Base-by-base conservation (phyloP, 805 yeast genomes). In the Candida nemodendra region DNA sequence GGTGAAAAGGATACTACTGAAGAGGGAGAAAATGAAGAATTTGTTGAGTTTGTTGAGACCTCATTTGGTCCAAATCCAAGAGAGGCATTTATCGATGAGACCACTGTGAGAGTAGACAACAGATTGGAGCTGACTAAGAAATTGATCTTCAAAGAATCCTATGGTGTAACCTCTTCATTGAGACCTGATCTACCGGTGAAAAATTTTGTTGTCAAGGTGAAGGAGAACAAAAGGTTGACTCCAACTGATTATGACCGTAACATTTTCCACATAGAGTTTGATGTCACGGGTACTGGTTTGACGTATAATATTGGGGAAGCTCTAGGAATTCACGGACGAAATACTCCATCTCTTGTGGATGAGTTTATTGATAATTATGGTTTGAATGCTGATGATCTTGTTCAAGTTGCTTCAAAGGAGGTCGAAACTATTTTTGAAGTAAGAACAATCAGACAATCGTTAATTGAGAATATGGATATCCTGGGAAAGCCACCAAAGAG, bases 251-350 rank as follows among this genome's bases (percentile, higher is more conserved):
- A 91, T 65, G 87, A 86, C 45, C 86, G 98, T 69, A 85, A 91
- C 66, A 90, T 91, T 54, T 91, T 91, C 87, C 96, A 91, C 59
- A 84, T 91, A 51, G 98, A 91, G 67, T 88, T 91, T 51, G 98
- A 91, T 60, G 77, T 82, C 57, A 65, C 89, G 31, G 95, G 95
- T 36, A 89, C 97, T 25, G 96, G 95, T 18, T 71, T 91, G 58
- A 86, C 79, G 34, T 91, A 91, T 61, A 93, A 82, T 47, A 88
- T 91, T 57, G 98, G 98, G 61, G 98, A 91, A 71, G 96, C 98
- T 15, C 76, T 91, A 44, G 98, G 98, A 56, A 78, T 91, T 43
- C 97, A 91, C 56, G 96, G 95, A 33, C 81, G 91, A 57, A 91
- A 91, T 68, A 74, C 79, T 51, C 60, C 71, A 27, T 73, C 66